These are phyloP conservation scores for Talaromyces sp. DNA, from an alignment of 2,329 filamentous ascomycete species.

Conservation along the genomic window DNA sequence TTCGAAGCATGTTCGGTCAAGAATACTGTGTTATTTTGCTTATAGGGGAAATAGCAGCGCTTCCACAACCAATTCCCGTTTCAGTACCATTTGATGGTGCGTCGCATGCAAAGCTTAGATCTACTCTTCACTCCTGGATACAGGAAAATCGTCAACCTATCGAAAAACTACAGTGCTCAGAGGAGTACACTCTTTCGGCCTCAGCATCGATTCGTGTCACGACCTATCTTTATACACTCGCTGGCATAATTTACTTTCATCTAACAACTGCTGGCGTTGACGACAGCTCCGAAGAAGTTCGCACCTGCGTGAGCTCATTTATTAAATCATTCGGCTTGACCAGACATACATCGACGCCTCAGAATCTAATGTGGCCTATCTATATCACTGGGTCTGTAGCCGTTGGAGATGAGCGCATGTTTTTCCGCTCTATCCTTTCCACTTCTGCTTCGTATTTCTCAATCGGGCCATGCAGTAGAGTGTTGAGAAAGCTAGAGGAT, in stretches of 20 bases:
- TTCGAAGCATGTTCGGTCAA: conserved; percentile 3
- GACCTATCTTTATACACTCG: not conserved
- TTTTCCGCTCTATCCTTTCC: not conserved
- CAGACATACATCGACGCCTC: not conserved
- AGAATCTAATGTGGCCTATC: not conserved
- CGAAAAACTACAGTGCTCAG: conserved; percentile 2
- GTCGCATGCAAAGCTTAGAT: not conserved
- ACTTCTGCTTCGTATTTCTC: conserved; percentile 7
- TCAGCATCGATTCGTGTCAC: conserved; percentile 1
- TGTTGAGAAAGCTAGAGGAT: conserved; percentile 1
- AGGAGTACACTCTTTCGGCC: conserved; percentile 1
- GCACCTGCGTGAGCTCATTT: not conserved
- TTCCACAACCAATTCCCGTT: not conserved
- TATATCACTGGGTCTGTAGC: conserved; percentile 1
- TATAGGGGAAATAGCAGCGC: not conserved
- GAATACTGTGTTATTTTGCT: conserved; percentile 1
- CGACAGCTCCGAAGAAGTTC: not conserved
- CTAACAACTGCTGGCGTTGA: not conserved
- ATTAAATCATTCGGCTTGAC: not conserved
- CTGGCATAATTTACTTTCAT: conserved; percentile 5
- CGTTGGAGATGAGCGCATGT: not conserved
- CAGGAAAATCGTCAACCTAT: not conserved
- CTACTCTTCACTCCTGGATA: not conserved
- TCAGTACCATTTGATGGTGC: not conserved
- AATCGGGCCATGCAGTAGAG: not conserved